Conservation (phyloP, 169 alveolate species). For the Neospora caninum region DNA sequence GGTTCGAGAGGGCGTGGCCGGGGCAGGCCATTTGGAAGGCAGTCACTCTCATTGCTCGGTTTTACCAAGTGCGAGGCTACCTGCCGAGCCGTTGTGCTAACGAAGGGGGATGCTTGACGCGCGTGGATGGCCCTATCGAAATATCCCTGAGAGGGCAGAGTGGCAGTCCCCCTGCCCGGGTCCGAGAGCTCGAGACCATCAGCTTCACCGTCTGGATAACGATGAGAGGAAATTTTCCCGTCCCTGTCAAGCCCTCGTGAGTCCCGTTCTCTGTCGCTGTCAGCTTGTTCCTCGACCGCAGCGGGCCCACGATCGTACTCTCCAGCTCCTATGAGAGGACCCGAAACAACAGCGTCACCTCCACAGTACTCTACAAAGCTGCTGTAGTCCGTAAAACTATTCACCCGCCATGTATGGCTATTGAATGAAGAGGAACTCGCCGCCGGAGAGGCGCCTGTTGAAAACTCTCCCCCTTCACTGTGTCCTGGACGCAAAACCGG, state of each 20-base stretch:
- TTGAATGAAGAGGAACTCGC: neutral
- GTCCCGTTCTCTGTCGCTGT: neutral
- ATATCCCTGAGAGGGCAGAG: neutral
- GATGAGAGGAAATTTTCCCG: too few relatives aligned
- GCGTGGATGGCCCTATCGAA: neutral
- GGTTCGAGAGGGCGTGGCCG: slow-evolving; percentile 32
- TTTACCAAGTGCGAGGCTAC: neutral
- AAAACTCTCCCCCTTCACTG: neutral
- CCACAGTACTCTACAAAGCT: neutral
- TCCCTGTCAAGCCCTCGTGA: neutral
- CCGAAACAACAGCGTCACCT: neutral
- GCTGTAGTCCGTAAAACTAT: neutral
- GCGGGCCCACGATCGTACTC: neutral
- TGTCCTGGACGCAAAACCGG: neutral
- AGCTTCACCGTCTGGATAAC: neutral
- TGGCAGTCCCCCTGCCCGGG: neutral
- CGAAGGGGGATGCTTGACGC: neutral
- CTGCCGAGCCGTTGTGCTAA: neutral
- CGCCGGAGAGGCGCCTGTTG: neutral
- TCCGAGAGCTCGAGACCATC: neutral
- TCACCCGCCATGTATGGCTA: neutral
- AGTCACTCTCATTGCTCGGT: neutral
- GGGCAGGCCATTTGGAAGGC: neutral
- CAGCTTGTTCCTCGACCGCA: neutral
- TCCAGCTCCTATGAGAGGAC: too few relatives aligned